Evolutionary conservation across 257 asterid species (phyloP).

Genomic region (Cordia subcordata): DNA sequence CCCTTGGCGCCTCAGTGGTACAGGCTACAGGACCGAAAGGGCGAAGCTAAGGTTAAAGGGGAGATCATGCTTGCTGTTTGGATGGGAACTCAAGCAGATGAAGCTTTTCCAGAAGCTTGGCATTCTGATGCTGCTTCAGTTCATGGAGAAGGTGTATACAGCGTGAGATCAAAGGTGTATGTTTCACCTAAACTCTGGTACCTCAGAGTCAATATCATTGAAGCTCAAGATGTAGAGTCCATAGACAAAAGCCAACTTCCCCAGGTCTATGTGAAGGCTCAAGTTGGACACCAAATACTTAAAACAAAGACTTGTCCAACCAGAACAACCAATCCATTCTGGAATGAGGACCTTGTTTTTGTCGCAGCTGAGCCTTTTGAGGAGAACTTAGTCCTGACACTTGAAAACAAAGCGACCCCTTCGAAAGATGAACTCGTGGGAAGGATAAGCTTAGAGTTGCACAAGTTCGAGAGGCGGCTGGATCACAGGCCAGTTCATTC

Average conservation of each 20-base stretch:
- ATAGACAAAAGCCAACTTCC: slow-evolving; percentile 11
- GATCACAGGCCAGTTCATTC: slow-evolving; percentile 12
- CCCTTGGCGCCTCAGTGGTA: slow-evolving; percentile 17
- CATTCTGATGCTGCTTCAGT: slow-evolving; percentile 16
- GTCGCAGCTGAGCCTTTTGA: slow-evolving; percentile 15
- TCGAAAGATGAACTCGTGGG: slow-evolving; percentile 11
- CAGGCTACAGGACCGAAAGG: slow-evolving; percentile 4
- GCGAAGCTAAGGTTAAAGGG: slow-evolving; percentile 10
- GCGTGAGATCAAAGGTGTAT: slow-evolving; percentile 13
- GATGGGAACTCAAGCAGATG: slow-evolving; percentile 19
- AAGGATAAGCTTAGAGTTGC: slow-evolving; percentile 3
- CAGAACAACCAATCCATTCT: slow-evolving; percentile 10
- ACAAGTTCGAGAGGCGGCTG: slow-evolving; percentile 4
- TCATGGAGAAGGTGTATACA: slow-evolving; percentile 16
- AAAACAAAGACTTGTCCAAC: slow-evolving; percentile 7
- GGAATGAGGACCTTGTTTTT: slow-evolving; percentile 13
- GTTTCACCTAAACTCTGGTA: slow-evolving; percentile 16
- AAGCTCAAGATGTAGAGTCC: slow-evolving; percentile 10
- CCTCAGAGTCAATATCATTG: slow-evolving; percentile 11
- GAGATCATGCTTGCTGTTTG: slow-evolving; percentile 16
- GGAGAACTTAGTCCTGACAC: slow-evolving; percentile 12
- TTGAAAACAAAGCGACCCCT: slow-evolving; percentile 7
- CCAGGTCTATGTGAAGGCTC: slow-evolving; percentile 14
- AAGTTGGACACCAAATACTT: slow-evolving; percentile 12
- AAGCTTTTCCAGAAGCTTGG: slow-evolving; percentile 17